Evolutionary conservation across 495 filamentous ascomycete species (phyloP), one percentile per base, ranked within the genome.

Genomic region (Penicillium desertorum): DNA sequence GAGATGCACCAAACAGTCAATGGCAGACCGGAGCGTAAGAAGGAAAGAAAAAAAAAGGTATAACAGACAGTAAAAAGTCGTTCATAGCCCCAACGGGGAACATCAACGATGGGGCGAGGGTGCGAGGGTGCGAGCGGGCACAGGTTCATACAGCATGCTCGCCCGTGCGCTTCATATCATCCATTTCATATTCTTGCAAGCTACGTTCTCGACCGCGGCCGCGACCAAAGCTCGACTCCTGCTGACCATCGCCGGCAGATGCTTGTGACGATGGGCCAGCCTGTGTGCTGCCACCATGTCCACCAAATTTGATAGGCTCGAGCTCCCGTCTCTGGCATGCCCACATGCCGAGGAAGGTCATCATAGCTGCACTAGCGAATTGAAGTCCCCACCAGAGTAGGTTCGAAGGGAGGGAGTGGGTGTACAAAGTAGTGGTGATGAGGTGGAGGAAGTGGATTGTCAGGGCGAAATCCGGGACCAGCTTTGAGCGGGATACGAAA

Each of bases 381-480:
- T 96, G 91, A 22, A 95, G 71, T 0, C 79, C 76, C 94, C 94
- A 99, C 94, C 94, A 99, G 48, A 93, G 86, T 48, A 80, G 69
- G 62, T 91, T 86, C 6, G 76, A 71, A 5, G 95, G 95, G 5
- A 98, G 61, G 1, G 83, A 77, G 46, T 81, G 81, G 17, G 92
- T 85, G 65, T 96, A 96, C 3, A 95, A 64, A 9, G 80, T 84
- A 3, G 88, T 88, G 60, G 89, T 70, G 53, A 96, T 57, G n/a
- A 96, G 81, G 62, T 97, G 91, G 30, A 97, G 76, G 72, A 88
- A 83, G 75, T 96, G 91, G 23, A 94, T 81, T 1, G 94, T 96
- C 22, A 97, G 79, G 7, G 90, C 86, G 70, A 99, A 99, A 70
- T 99, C 94, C 58, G 88, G 89, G 32, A 97, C 86, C 36, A 96